These are phyloP conservation scores for Monosporascus sp. DNA, from an alignment of 2,329 filamentous ascomycete genomes.

Conservation along the genomic window DNA sequence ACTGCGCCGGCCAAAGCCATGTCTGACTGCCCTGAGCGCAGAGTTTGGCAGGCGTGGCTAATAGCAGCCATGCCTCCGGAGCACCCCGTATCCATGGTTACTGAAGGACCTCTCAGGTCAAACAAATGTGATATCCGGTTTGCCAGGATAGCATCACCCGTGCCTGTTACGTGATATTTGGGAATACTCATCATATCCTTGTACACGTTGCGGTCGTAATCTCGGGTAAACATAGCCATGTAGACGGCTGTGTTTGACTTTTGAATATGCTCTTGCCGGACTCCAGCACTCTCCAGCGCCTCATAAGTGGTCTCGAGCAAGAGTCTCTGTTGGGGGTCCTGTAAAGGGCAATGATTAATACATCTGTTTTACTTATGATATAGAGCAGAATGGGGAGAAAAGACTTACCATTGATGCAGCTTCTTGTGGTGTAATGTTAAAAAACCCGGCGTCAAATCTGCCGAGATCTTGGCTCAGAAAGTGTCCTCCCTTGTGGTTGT, in stretches of 20 bases:
- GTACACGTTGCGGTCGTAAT: constrained; percentile 13
- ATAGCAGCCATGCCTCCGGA: constrained; percentile 3
- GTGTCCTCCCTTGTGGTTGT: constrained; percentile 18
- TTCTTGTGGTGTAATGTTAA: constrained; percentile 33
- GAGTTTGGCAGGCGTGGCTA: constrained; percentile 4
- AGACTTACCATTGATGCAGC: constrained; percentile 21
- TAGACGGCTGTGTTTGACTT: constrained; percentile 15
- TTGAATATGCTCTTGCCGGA: constrained; percentile 7
- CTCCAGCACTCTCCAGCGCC: constrained; percentile 25
- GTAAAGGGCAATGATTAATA: too few relatives aligned
- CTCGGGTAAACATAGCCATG: constrained; percentile 21
- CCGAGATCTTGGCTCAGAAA: constrained; percentile 17
- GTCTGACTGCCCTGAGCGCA: constrained; percentile 5
- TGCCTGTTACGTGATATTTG: constrained; percentile 21
- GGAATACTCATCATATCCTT: constrained; percentile 14
- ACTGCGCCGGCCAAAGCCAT: constrained; percentile 8
- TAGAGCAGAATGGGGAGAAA: too few relatives aligned
- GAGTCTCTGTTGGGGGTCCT: constrained; percentile 35
- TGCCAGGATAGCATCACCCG: constrained; percentile 18
- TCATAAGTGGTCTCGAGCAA: constrained; percentile 38
- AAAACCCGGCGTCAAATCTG: constrained; percentile 37
- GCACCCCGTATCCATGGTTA: constrained; percentile 9
- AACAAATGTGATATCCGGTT: constrained; percentile 19
- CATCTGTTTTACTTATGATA: too few relatives aligned
- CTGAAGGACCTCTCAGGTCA: constrained; percentile 6